A percentile compares a stretch with the other conserved stretches of the same genome.
These are phyloP conservation scores for Neofusicoccum umdonicola DNA, from an alignment of 2,329 filamentous ascomycete species.

Conservation along the genomic window DNA sequence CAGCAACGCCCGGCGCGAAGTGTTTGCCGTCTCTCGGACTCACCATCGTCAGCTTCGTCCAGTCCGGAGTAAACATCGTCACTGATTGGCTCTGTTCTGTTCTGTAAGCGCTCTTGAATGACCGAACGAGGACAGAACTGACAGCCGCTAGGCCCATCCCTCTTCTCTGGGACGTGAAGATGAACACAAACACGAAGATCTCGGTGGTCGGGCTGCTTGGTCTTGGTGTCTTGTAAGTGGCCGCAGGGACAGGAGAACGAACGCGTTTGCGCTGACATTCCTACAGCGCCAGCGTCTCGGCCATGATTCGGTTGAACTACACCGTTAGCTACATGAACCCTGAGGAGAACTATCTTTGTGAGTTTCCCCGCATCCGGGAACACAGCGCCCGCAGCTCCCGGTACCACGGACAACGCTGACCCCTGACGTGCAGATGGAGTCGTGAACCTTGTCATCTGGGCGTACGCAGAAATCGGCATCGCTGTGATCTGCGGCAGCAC, in stretches of 20 bases:
- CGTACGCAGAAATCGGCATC: conserved; percentile 34
- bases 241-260: conserved; percentile 17
- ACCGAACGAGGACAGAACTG: neutral
- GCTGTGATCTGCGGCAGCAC: conserved; percentile 32
- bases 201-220: conserved; percentile 24
- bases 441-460: conserved; percentile 37
- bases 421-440: conserved; percentile 23
- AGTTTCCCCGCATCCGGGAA: neutral
- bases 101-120: conserved; percentile 21
- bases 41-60: conserved; percentile 6
- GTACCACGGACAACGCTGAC: neutral
- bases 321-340: conserved; percentile 34
- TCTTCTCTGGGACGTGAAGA: conserved; percentile 27
- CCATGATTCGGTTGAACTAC: conserved; percentile 35
- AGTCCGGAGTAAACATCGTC: conserved; percentile 32
- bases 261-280: conserved; percentile 18
- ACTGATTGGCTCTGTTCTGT: conserved; percentile 38
- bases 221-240: conserved; percentile 26
- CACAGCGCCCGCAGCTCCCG: neutral
- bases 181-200: conserved; percentile 25
- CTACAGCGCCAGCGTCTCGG: conserved; percentile 19
- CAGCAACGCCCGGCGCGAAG: neutral
- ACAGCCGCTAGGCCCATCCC: conserved; percentile 23
- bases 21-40: neutral
- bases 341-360: conserved; percentile 30